phyloP scores from a whole-genome alignment of 805 yeast species.

The Suhomyces sp. region DNA sequence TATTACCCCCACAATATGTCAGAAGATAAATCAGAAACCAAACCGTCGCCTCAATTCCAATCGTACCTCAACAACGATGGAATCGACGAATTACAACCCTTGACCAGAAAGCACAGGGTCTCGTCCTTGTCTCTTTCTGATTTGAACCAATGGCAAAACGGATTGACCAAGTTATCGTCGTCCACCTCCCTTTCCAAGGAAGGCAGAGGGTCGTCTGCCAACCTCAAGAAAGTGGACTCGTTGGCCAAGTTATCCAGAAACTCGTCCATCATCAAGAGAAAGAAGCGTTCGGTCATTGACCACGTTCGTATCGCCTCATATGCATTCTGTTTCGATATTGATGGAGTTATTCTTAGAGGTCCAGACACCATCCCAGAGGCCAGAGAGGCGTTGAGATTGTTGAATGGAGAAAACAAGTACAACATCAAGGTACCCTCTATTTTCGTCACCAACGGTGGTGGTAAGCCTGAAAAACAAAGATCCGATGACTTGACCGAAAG shows the following conservation, averaged over 20 bases:
- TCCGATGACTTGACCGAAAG: conserved; percentile 68
- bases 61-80: conserved; percentile 74
- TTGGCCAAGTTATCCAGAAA: conserved; percentile 47
- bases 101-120: conserved; percentile 59
- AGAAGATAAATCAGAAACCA: conserved; percentile 9
- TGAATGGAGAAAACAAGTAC: conserved; percentile 76
- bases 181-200: conserved; percentile 36
- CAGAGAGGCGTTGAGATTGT: conserved; percentile 63
- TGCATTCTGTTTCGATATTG: conserved; percentile 92
- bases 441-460: conserved; percentile 91
- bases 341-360: conserved; percentile 85
- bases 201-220: conserved; percentile 26
- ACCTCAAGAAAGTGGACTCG: conserved; percentile 44
- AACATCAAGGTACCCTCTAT: conserved; percentile 79
- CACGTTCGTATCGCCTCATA: conserved; percentile 75
- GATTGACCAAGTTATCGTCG: conserved; percentile 40
- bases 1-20: conserved; percentile 3
- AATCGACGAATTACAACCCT: conserved; percentile 64
- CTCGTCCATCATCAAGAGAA: conserved; percentile 45
- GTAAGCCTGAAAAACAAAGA: conserved; percentile 73
- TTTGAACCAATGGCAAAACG: conserved; percentile 59
- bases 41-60: conserved; percentile 30
- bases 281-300: conserved; percentile 55
- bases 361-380: conserved; percentile 84
- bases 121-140: conserved; percentile 69